Base-by-base conservation (phyloP, 768 basidiomycete genomes). In the Chalciporus sphaerocephalus region DNA sequence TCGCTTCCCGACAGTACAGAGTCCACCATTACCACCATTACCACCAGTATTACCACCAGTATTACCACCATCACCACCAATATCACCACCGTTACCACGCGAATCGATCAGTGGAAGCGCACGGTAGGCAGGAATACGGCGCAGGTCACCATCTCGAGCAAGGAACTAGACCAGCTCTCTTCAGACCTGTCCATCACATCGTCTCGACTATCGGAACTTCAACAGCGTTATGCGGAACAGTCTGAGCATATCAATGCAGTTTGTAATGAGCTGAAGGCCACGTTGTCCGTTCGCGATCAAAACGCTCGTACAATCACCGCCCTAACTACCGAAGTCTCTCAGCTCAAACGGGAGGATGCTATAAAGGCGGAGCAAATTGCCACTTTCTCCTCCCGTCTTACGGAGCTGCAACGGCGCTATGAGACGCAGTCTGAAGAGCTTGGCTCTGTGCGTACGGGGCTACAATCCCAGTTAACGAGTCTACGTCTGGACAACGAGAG, bases 101-200 rank as follows among this genome's bases (percentile, higher is more conserved):
- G 22, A 13, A 38, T 53, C 11, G 25, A 48, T 2, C 24, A 17
- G 1, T 48, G 41, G 40, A 48, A 15, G 17, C 24, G 35, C 5
- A 15, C 5, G 15, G 3, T 17, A 6, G 4, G 10, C 11, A 18
- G 10, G 20, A 21, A 16, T 18, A 35, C 16, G 2, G 42, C 37
- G 3, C 23, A 34, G 11, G n/a, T 40, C 27, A 44, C 15, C 6
- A 33, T 53, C 45, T 40, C 38, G 17, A 23, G 4, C 34, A 37
- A 24, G 21, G 50, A 53, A 10, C 32, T 53, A 18, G 45, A 53
- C 12, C 39, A 24, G 7, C 21, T 53, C 38, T 40, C 39, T 18
- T 28, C 15, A 3, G 33, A 45, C 1, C 10, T 54, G 6, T 39
- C 53, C 24, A 17, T 6, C 11, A 36, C 53, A 1, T 38, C 42